These are phyloP conservation scores for Teunomyces panamensis DNA, from an alignment of 805 yeast genomes.

Conservation along the genomic window DNA sequence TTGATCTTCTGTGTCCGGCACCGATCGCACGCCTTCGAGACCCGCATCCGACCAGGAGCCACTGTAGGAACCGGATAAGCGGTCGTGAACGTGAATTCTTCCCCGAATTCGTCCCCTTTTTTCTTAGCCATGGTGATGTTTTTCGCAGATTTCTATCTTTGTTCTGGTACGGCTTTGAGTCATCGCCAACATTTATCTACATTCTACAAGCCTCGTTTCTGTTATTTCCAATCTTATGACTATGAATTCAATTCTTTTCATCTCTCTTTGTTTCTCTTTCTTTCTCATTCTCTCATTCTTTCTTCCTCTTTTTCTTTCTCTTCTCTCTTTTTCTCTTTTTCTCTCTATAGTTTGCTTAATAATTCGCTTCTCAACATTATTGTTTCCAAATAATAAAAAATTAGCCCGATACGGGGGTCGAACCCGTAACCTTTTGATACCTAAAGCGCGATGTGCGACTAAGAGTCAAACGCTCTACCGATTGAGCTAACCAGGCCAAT, in stretches of 20 bases:
- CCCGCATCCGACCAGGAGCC: constrained; percentile 30
- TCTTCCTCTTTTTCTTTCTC: not conserved
- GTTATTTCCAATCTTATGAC: too few species aligned
- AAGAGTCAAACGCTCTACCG: constrained; percentile 14
- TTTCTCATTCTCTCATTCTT: not conserved
- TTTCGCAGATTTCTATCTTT: not conserved
- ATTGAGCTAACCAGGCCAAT: constrained; percentile 12
- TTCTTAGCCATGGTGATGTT: not conserved
- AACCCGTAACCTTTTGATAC: constrained; percentile 18
- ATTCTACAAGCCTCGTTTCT: too few species aligned
- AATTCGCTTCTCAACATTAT: too few species aligned
- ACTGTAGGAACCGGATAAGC: not conserved
- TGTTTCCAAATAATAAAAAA: not conserved
- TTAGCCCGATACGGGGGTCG: constrained; percentile 19
- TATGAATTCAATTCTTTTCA: too few species aligned
- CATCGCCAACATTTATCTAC: too few species aligned
- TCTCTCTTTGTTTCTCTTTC: not conserved
- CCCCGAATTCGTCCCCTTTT: not conserved
- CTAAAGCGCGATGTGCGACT: constrained; percentile 2
- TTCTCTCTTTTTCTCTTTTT: too few species aligned
- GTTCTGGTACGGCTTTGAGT: too few species aligned
- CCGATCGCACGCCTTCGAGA: constrained; percentile 53
- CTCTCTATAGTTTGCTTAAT: not conserved
- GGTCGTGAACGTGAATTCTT: not conserved
- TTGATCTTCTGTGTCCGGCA: constrained; percentile 56